Base-by-base conservation (phyloP, 768 basidiomycete genomes). In the Paxillus involutus region DNA sequence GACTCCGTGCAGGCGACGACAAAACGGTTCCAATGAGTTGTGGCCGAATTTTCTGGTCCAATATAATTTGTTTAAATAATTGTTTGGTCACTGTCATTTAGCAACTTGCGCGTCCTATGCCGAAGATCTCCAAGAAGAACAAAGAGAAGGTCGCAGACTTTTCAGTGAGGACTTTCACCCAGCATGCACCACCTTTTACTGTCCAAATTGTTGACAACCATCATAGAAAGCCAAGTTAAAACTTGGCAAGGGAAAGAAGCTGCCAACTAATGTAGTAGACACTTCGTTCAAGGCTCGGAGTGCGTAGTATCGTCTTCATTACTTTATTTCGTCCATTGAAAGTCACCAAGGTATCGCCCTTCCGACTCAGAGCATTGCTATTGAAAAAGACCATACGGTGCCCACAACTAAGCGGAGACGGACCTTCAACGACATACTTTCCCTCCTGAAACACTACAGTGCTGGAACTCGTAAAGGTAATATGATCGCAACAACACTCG, bases 281-380 rank as follows among this genome's bases (percentile, higher is more conserved):
- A 98, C 96, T 1, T 94, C 95, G 1, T 98, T 96, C 81, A 94
- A 95, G 68, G 86, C 93, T 32, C 84, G 92, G 55, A 92, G 96
- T 97, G 65, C 62, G 89, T 77, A 46, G 89, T 77, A 46, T 37
- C 43, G n/a, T 8, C 41, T 35, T 6, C 7, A 14, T 26, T 52
- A 11, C 30, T 17, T 33, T 17, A 4, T 41, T 36, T 16, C 16
- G 29, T 55, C 41, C 50, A 37, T 52, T 67, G 60, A 51, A 58
- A 48, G 12, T 26, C 12, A n/a, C 29, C 37, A 63, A 98, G 95
- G 92, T 21, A 96, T 98, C 68, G 88, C 86, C 21, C 78, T 98
- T 30, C 96, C 95, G 1, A 80, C 81, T 1, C 96, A 98, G 73
- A 88, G 85, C 35, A 91, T 94, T 57, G 69, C 78, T 3, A 62